phyloP scores from a whole-genome alignment of 768 basidiomycete species.

The Ramaria sp. region DNA sequence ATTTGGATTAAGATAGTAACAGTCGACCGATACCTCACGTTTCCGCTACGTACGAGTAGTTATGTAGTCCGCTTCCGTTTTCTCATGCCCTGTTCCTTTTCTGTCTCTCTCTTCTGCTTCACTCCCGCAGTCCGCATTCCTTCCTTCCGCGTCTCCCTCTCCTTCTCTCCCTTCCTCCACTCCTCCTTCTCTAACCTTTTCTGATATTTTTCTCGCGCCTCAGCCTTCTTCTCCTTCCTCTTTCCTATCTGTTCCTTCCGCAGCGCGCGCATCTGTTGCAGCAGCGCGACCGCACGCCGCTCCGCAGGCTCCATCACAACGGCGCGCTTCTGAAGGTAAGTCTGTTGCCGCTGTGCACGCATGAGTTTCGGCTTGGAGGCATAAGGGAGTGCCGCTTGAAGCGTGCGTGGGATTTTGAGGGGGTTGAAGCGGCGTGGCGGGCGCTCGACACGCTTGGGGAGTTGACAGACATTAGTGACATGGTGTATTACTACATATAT shows the following conservation, averaged over 20 bases:
- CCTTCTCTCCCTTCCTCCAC: slow-evolving; percentile 48
- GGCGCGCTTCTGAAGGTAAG: slow-evolving; percentile 92
- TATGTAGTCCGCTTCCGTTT: slow-evolving; percentile 1
- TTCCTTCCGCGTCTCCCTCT: slow-evolving; percentile 68
- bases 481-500: not conserved
- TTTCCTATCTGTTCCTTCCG: slow-evolving; percentile 77
- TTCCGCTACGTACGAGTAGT: no score
- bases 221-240: slow-evolving; percentile 81
- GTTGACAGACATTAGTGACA: not conserved
- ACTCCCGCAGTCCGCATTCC: slow-evolving; percentile 61
- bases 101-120: slow-evolving; percentile 58
- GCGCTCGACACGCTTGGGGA: slow-evolving; percentile 49
- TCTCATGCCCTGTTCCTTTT: slow-evolving; percentile 43
- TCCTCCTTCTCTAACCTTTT: slow-evolving; percentile 71
- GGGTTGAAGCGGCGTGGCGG: slow-evolving; percentile 81
- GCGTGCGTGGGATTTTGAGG: slow-evolving; percentile 74
- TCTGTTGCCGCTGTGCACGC: slow-evolving; percentile 57
- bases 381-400: slow-evolving; percentile 87
- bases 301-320: slow-evolving; percentile 95
- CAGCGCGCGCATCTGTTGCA: slow-evolving; percentile 91
- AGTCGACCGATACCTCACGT: no score
- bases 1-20: no score
- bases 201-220: slow-evolving; percentile 51
- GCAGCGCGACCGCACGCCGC: slow-evolving; percentile 77
- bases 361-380: slow-evolving; percentile 85